Conservation (phyloP, 202 grass and related monocot genomes). For the Saccharum hybrid region DNA sequence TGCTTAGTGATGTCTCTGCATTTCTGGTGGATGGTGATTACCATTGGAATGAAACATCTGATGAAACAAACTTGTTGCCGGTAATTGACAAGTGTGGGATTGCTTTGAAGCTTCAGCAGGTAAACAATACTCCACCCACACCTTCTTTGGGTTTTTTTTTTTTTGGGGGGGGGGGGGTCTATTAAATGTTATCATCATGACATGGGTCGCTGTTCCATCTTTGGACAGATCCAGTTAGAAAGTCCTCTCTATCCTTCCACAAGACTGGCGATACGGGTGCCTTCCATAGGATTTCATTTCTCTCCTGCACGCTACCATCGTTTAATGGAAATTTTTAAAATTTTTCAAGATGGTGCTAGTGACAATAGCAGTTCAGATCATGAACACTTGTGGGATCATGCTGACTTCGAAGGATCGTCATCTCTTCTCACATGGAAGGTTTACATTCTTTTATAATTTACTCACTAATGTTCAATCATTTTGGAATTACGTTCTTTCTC, state of each 20-base stretch:
- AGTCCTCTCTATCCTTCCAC: constrained; percentile 84
- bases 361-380: constrained; percentile 55
- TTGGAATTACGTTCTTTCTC: constrained; percentile 12
- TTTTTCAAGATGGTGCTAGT: constrained; percentile 73
- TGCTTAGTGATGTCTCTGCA: constrained; percentile 94
- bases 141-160: background rate
- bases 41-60: constrained; percentile 59
- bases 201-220: constrained; percentile 20
- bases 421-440: constrained; percentile 99
- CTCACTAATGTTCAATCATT: background rate
- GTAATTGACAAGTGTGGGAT: constrained; percentile 97
- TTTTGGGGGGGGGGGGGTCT: background rate
- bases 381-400: constrained; percentile 78
- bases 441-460: constrained; percentile 40
- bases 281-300: constrained; percentile 95
- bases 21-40: constrained; percentile 97
- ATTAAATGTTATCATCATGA: constrained; percentile 27
- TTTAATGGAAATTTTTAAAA: constrained; percentile 86
- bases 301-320: constrained; percentile 95
- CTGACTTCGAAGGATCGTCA: constrained; percentile 92
- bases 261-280: constrained; percentile 86
- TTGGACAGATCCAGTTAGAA: constrained; percentile 81
- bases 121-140: constrained; percentile 18
- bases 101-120: constrained; percentile 95
- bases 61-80: constrained; percentile 65